Evolutionary conservation across 352 stramenopile genomes (phyloP), one percentile per base, ranked within the genome.

Genomic region (Phytophthora cactorum): DNA sequence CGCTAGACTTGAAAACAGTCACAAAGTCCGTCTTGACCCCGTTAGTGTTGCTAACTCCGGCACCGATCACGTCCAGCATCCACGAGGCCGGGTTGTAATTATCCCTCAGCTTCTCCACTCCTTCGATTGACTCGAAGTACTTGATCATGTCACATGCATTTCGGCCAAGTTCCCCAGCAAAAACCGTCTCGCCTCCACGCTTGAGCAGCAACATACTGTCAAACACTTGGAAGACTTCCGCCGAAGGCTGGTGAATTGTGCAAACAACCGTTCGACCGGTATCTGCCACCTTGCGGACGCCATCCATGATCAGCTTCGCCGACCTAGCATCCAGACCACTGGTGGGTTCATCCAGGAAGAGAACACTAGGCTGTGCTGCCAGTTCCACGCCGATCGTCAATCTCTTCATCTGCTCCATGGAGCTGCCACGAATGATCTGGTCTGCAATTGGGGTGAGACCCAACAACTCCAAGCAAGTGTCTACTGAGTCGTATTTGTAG

Each of bases 1-100:
- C 34, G 8, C 34, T 39, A 8, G 34, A 39, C 6, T 39, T 39
- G 34, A 39, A 39, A 12, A 39, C 11, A 39, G 2, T 10, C 34
- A 39, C 34, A 39, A 39, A 39, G 34, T 39, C 34, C 0, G 34
- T 39, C 41, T 47, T 47, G 14, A 15, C 17, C 22, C 17, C 14
- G 41, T 47, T 47, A 8, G 5, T 7, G 41, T 47, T 47, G 34
- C 34, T 12, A 11, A 47, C 41, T 15, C 34, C 15, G 41, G 41
- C 41, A 47, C 41, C 41, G 9, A 47, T 22, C 15, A 47, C 41
- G 15, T 47, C 41, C 17, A 47, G 22, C 41, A 47, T 47, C 41
- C 41, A 47, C 41, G 41, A 28, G 8, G 41, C 41, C 15, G 41
- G 41, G 14, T 47, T 47, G 41, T 47, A 47, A 11, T 47, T 47